Percentiles rank a stretch among this genome's conserved stretches.
Conservation (phyloP, 306 rosid genomes). For the Luffa aegyptiaca region DNA sequence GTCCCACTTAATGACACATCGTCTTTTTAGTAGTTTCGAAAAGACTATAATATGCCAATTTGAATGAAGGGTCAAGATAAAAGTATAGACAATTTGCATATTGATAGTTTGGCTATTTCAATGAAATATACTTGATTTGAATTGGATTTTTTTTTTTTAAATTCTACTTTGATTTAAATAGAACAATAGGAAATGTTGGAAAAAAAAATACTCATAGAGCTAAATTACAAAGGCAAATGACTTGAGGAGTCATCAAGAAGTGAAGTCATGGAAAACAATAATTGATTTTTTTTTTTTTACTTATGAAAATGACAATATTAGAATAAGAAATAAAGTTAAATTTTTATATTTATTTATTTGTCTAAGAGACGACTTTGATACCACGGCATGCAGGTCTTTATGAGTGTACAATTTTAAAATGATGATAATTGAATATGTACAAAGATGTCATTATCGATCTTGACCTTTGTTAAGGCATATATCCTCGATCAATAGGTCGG, state of each 20-base stretch:
- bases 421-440: not conserved
- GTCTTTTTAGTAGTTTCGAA: too few relatives aligned
- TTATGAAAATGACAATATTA: not conserved
- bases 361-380: not conserved
- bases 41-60: not conserved
- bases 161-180: not conserved
- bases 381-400: not conserved
- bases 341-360: not conserved
- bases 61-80: not conserved
- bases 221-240: not conserved
- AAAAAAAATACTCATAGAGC: not conserved
- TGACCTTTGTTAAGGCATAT: not conserved
- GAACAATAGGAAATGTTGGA: not conserved
- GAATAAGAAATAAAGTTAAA: not conserved
- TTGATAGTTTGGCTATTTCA: not conserved
- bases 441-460: not conserved
- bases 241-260: not conserved
- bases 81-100: not conserved
- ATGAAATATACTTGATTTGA: not conserved
- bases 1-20: not conserved
- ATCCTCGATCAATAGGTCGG: too few relatives aligned
- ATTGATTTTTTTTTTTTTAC: not conserved
- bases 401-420: not conserved
- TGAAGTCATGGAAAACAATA: not conserved
- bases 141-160: not conserved